Conservation (phyloP, 2,329 filamentous ascomycete genomes). For the Sporothrix humicola region DNA sequence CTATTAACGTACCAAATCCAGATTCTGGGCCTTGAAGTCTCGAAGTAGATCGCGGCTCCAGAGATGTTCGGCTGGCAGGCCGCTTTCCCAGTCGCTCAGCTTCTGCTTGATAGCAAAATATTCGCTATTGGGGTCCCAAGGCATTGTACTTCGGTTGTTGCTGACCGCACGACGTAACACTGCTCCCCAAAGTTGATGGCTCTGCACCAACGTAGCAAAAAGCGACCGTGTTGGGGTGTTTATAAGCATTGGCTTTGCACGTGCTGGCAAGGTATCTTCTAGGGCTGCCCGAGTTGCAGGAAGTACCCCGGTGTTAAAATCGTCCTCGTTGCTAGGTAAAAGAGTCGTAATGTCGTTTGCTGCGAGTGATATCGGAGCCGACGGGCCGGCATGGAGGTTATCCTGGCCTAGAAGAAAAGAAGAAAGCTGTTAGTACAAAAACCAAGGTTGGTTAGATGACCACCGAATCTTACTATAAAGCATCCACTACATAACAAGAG, state of each 20-base stretch:
- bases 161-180: slow-evolving; percentile 57
- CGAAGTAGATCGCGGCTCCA: slow-evolving; percentile 54
- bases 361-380: slow-evolving; percentile 57
- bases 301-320: slow-evolving; percentile 56
- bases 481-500: slow-evolving; percentile 56
- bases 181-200: slow-evolving; percentile 60
- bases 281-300: slow-evolving; percentile 59
- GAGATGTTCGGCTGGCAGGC: slow-evolving; percentile 54
- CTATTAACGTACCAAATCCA: slow-evolving; percentile 53
- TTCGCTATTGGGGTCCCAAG: slow-evolving; percentile 56
- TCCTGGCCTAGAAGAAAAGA: slow-evolving; percentile 53
- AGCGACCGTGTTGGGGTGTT: slow-evolving; percentile 55
- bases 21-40: slow-evolving; percentile 54
- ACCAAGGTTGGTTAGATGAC: too few relatives aligned
- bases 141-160: slow-evolving; percentile 51
- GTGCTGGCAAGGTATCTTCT: slow-evolving; percentile 58
- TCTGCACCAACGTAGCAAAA: slow-evolving; percentile 62
- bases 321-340: slow-evolving; percentile 58
- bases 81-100: slow-evolving; percentile 56
- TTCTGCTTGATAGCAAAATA: slow-evolving; percentile 53
- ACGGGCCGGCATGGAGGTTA: slow-evolving; percentile 60
- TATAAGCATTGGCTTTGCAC: slow-evolving; percentile 53
- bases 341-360: slow-evolving; percentile 61
- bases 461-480: slow-evolving; percentile 51
- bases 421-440: neutral